Evolutionary conservation across 331 rosid species (phyloP).

Genomic region (Quercus phellos): DNA sequence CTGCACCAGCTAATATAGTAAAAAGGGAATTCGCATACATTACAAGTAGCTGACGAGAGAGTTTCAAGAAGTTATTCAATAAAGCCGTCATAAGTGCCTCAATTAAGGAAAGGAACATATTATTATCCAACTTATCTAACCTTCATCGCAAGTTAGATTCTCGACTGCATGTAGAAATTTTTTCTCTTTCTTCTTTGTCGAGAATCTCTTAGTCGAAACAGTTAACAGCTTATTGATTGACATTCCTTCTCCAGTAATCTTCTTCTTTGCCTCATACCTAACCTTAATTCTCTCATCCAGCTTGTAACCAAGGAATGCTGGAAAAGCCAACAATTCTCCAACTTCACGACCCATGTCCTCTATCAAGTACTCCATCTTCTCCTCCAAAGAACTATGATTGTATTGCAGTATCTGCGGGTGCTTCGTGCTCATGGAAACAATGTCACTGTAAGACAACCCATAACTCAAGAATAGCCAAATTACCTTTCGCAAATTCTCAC

Average conservation of each 20-base stretch:
- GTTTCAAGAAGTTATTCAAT: neutral
- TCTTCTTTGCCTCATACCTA: constrained; percentile 58
- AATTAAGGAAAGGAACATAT: constrained; percentile 1
- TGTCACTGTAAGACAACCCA: constrained; percentile 57
- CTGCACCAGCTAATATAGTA: constrained; percentile 1
- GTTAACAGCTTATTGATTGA: constrained; percentile 64
- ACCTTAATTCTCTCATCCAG: constrained; percentile 71
- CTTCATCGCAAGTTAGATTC: constrained; percentile 15
- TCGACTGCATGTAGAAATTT: constrained; percentile 13
- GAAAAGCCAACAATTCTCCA: constrained; percentile 60
- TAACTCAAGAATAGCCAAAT: constrained; percentile 46
- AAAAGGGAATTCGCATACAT: neutral
- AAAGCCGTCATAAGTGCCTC: neutral
- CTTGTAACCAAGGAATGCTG: constrained; percentile 84
- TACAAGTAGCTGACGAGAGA: neutral
- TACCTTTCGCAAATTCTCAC: constrained; percentile 66
- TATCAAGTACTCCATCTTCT: constrained; percentile 69
- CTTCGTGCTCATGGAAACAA: constrained; percentile 63
- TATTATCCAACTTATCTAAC: neutral
- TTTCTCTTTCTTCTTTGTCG: constrained; percentile 24
- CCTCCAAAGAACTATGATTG: constrained; percentile 45
- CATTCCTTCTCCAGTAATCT: constrained; percentile 41
- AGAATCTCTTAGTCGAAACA: constrained; percentile 51
- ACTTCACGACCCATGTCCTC: constrained; percentile 69
- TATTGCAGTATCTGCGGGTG: constrained; percentile 84